Conservation (phyloP, 805 yeast genomes). For the Pichia deserticola region DNA sequence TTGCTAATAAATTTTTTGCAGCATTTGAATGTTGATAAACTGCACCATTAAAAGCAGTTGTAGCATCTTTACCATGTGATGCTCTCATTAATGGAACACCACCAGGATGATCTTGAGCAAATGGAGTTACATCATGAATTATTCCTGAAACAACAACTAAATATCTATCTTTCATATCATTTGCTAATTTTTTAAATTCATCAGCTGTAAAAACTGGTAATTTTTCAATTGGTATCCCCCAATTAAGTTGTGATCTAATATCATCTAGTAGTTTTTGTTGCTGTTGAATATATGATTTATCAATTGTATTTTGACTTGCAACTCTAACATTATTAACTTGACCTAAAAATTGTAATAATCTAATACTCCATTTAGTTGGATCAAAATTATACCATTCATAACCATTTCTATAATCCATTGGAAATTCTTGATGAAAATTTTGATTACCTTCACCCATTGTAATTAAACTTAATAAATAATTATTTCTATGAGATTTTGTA, state of each 20-base stretch:
- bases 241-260: constrained; percentile 69
- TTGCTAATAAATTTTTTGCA: constrained; percentile 81
- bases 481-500: constrained; percentile 67
- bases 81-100: constrained; percentile 72
- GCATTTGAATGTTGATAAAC: constrained; percentile 92
- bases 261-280: constrained; percentile 74
- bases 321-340: constrained; percentile 51
- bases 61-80: constrained; percentile 89
- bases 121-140: constrained; percentile 89
- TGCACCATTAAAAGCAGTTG: constrained; percentile 91
- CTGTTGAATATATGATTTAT: constrained; percentile 70
- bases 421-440: constrained; percentile 94
- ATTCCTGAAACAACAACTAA: constrained; percentile 83
- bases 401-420: constrained; percentile 80
- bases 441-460: constrained; percentile 90
- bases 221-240: constrained; percentile 92
- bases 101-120: constrained; percentile 90
- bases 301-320: constrained; percentile 52
- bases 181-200: constrained; percentile 36
- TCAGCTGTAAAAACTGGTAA: constrained; percentile 56
- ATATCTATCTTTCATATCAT: constrained; percentile 30
- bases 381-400: constrained; percentile 69
- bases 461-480: constrained; percentile 50
- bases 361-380: constrained; percentile 77
- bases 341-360: constrained; percentile 43